These are phyloP conservation scores for Mycena epipterygia DNA, from an alignment of 768 basidiomycete species.

Conservation along the genomic window DNA sequence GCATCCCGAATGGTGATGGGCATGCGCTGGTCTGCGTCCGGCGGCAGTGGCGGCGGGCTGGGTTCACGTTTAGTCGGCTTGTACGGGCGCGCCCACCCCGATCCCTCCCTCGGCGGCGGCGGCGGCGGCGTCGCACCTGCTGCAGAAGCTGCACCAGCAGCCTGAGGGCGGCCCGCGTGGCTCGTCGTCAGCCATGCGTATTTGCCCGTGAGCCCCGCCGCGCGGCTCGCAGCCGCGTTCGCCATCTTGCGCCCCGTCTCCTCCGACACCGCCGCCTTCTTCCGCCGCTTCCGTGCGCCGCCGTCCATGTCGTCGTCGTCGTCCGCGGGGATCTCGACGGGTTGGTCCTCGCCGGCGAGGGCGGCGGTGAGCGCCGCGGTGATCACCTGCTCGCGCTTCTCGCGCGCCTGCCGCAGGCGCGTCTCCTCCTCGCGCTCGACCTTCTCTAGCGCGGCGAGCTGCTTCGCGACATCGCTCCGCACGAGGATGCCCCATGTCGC, in stretches of 20 bases:
- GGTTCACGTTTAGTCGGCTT: conserved; percentile 63
- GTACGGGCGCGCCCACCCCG: conserved; percentile 55
- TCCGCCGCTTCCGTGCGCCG: conserved; percentile 80
- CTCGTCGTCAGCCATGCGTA: conserved; percentile 90
- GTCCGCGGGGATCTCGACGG: conserved; percentile 45
- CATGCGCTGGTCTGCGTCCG: conserved; percentile 71
- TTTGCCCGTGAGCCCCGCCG: conserved; percentile 84
- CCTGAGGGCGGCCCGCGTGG: conserved; percentile 37
- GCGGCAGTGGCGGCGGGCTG: conserved; percentile 42
- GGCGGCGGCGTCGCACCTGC: conserved; percentile 22
- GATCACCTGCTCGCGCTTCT: conserved; percentile 75
- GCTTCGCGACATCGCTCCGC: conserved; percentile 81
- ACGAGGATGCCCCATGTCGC: conserved; percentile 89
- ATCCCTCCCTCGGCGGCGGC: conserved; percentile 44
- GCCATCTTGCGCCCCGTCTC: conserved; percentile 92
- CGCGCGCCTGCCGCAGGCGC: conserved; percentile 77
- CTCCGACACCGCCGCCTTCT: conserved; percentile 89
- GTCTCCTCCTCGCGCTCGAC: conserved; percentile 89
- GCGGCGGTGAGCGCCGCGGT: conserved; percentile 76
- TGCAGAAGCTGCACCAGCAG: neutral
- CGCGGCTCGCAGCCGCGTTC: conserved; percentile 88
- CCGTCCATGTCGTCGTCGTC: conserved; percentile 49
- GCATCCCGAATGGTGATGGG: conserved; percentile 82
- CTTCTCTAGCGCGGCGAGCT: conserved; percentile 80
- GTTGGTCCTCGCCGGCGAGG: conserved; percentile 53